Base-by-base conservation (phyloP, 2,329 filamentous ascomycete species). In the Proliferodiscus dingleyae region DNA sequence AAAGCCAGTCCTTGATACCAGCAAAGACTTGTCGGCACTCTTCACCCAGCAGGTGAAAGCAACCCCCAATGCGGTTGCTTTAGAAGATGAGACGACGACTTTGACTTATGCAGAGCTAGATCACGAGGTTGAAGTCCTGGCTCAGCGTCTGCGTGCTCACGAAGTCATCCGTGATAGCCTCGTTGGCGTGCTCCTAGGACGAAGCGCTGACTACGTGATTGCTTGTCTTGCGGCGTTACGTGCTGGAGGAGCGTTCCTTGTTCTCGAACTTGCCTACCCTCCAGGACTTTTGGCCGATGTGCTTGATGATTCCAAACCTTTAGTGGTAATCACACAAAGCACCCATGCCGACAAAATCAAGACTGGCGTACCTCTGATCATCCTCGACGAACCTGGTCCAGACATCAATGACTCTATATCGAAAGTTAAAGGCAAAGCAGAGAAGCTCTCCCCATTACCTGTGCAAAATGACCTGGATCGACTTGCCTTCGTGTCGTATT, bases 401-500 rank as follows among this genome's bases (percentile, higher is more conserved):
- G 52, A 43, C 9, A 26, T 46, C n/a, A 50, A 54, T 26, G 32
- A 34, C 11, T 39, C 43, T 16, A 43, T 30, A 16, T 28, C 45
- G 9, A 41, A n/a, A n/a, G n/a, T 32, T 8, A 37, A 43, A 29
- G 29, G 32, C 19, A 52, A 73, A n/a, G 61, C 69, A 4, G 68
- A 72, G 38, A 64, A 69, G 41, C 65, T 69, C 8, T 60, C 72
- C 13, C 72, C 74, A 9, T 61, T 81, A 18, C 81, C 83, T 2
- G 70, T 73, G 0, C 78, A 83, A 6, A 73, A 82, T 57, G 86
- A 90, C 59, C 66, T 90, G 43, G 85, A 89, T 52, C 75, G 82
- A 34, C 72, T 90, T 16, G 80, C 83, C 15, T 91, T 90, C 61
- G 85, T 90, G n/a, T 85, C 84, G 1, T 91, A 94, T 62, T 94